phyloP scores from a whole-genome alignment of 495 filamentous ascomycete species.

The Penicillium goetzii region DNA sequence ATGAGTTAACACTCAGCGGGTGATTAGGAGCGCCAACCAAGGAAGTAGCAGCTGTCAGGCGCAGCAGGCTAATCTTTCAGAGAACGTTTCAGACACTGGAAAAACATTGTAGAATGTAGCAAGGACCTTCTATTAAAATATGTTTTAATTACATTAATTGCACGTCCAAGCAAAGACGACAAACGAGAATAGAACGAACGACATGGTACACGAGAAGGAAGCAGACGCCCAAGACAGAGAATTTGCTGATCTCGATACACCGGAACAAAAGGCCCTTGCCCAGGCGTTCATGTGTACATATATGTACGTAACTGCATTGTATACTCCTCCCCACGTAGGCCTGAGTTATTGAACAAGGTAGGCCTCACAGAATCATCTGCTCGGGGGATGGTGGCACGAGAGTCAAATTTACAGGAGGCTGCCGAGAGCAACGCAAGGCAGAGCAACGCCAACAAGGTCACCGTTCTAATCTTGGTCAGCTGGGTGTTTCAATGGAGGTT shows the following conservation, averaged over 20 bases:
- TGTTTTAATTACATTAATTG: slow-evolving; percentile 23
- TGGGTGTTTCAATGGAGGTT: neutral
- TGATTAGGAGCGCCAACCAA: no score
- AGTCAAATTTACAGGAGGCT: slow-evolving; percentile 42
- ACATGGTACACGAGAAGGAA: slow-evolving; percentile 1
- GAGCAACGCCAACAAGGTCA: slow-evolving; percentile 47
- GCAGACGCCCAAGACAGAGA: neutral
- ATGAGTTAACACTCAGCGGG: no score
- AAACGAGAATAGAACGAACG: slow-evolving; percentile 30
- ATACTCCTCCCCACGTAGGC: slow-evolving; percentile 3
- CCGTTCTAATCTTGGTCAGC: slow-evolving; percentile 25
- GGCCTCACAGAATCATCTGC: slow-evolving; percentile 6
- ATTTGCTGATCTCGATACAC: slow-evolving; percentile 2
- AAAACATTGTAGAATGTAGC: neutral
- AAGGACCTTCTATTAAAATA: slow-evolving; percentile 20
- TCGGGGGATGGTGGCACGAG: neutral
- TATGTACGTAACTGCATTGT: slow-evolving; percentile 19
- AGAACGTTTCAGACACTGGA: neutral
- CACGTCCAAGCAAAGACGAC: slow-evolving; percentile 13
- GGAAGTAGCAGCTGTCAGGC: no score
- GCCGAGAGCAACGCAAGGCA: slow-evolving; percentile 50
- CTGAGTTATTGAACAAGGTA: slow-evolving; percentile 8
- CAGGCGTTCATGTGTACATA: slow-evolving; percentile 18
- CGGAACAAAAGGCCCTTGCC: slow-evolving; percentile 19
- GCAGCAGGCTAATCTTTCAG: no score